Evolutionary conservation across 495 filamentous ascomycete genomes (phyloP).

Genomic region (Penicillium lividum): DNA sequence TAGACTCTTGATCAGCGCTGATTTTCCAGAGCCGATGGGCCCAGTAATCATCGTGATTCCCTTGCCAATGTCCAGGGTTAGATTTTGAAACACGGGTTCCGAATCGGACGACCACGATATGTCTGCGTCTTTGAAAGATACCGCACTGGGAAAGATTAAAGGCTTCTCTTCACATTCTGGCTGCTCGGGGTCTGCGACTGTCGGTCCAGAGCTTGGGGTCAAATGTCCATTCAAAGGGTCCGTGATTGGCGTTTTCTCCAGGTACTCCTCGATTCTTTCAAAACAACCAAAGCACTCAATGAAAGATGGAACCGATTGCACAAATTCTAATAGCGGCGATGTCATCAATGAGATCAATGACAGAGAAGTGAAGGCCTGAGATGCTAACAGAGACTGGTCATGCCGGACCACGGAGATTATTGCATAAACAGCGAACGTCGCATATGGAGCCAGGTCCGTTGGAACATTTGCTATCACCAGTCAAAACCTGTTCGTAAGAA

Average conservation of each 20-base stretch:
- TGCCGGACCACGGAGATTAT: slow-evolving; percentile 41
- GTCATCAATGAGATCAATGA: slow-evolving; percentile 34
- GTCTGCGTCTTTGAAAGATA: not conserved
- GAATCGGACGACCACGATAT: not conserved
- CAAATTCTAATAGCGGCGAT: slow-evolving; percentile 9
- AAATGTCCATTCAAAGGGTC: no score
- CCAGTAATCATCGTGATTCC: not conserved
- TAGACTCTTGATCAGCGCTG: not conserved
- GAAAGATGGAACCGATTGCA: not conserved
- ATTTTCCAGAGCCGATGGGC: slow-evolving; percentile 3
- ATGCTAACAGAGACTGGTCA: slow-evolving; percentile 39
- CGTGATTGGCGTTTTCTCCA: no score
- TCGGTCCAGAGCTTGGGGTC: no score
- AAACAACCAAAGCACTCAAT: not conserved
- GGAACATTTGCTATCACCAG: slow-evolving; percentile 17
- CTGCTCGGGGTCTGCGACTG: no score
- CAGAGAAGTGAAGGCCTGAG: slow-evolving; percentile 35
- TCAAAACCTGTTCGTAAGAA: not conserved
- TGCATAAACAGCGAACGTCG: slow-evolving; percentile 43
- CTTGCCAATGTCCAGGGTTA: not conserved
- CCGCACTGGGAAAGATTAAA: not conserved
- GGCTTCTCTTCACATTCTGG: not conserved
- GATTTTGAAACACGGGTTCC: not conserved
- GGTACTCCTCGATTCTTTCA: not conserved
- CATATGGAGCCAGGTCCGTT: slow-evolving; percentile 29